Evolutionary conservation across 495 filamentous ascomycete genomes (phyloP), one percentile per base, ranked within the genome.

Genomic region (Emericellopsis terricola): DNA sequence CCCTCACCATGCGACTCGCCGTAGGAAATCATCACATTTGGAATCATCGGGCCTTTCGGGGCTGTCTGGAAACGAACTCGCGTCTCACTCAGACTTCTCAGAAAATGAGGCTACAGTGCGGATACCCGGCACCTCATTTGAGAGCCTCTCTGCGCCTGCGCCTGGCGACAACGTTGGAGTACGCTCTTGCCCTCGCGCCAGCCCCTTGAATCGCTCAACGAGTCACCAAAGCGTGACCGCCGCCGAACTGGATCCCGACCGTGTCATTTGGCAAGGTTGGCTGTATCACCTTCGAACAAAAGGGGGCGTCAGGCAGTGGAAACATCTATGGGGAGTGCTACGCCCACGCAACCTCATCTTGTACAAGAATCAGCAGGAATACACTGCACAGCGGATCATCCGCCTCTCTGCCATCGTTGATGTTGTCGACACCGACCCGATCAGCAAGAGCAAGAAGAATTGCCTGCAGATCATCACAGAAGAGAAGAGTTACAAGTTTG

Each of bases 391-490:
- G 38, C 76, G 85, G 34, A 77, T 97, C 44, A 62, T 94, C 29
- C 74, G 78, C 2, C 68, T 94, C 45, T 62, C 71, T 4, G 73
- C 68, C 27, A 73, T 97, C 38, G 78, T 96, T 47, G 80, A 93
- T 45, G 89, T 81, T 15, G 84, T 94, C 19, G 89, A 97, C 37
- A 79, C 92, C 33, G 82, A 96, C 40, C 76, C 87, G 0, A 52
- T 89, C 42, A 89, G 80, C 29, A 75, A 70, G 40, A 89, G 76
- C 24, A 93, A 91, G 59, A 68, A 56, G 28, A 71, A 78, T 47
- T 97, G 89, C 53, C 59, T 94, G 56, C 89, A 97, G 51, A 70
- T 94, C 45, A 93, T 97, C 55, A 80, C 80, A 29, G 87, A 92
- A 42, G 86, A 94, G 47, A 87, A 91, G 54, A 83, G 71, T 34